phyloP scores from a whole-genome alignment of 768 basidiomycete species.

The Pleurotus pulmonarius region DNA sequence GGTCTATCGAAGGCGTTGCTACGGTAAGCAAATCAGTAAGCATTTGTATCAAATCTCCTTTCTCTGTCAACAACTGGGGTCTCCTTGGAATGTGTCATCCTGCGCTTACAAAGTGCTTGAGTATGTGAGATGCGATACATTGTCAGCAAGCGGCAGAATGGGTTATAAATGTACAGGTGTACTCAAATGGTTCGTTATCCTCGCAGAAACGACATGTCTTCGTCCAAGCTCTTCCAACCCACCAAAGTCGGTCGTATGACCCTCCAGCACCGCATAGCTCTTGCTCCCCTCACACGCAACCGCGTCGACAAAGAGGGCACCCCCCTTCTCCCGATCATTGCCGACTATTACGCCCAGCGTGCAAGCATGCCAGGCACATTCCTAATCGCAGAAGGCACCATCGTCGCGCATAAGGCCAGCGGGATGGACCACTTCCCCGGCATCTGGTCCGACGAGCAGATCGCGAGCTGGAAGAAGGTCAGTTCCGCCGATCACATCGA shows the following conservation, averaged over 20 bases:
- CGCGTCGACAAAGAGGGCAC: constrained; percentile 27
- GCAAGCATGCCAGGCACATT: constrained; percentile 21
- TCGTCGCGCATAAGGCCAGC: constrained; percentile 22
- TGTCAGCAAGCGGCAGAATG: too few species aligned
- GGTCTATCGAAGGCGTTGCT: too few species aligned
- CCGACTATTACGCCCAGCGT: constrained; percentile 18
- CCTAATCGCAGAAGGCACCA: constrained; percentile 32
- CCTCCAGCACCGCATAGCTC: constrained; percentile 38
- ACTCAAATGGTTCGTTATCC: too few species aligned
- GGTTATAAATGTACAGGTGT: too few species aligned
- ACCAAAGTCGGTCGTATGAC: constrained; percentile 26
- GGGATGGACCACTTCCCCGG: constrained; percentile 29
- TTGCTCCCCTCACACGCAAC: constrained; percentile 41
- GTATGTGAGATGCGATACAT: too few species aligned
- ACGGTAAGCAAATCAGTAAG: too few species aligned
- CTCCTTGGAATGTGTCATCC: too few species aligned
- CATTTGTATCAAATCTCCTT: too few species aligned
- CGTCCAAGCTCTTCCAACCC: constrained; percentile 29
- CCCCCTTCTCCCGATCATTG: constrained; percentile 18
- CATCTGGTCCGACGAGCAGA: constrained; percentile 35
- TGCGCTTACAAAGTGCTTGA: too few species aligned
- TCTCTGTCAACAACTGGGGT: too few species aligned
- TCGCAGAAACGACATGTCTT: too few species aligned
- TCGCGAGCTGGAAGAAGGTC: constrained; percentile 38
- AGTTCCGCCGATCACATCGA: neutral